A percentile compares a stretch with the other conserved stretches of the same genome.
Evolutionary conservation across 23 red algal species (phyloP).

Genomic region (Rhodosorus marinus): DNA sequence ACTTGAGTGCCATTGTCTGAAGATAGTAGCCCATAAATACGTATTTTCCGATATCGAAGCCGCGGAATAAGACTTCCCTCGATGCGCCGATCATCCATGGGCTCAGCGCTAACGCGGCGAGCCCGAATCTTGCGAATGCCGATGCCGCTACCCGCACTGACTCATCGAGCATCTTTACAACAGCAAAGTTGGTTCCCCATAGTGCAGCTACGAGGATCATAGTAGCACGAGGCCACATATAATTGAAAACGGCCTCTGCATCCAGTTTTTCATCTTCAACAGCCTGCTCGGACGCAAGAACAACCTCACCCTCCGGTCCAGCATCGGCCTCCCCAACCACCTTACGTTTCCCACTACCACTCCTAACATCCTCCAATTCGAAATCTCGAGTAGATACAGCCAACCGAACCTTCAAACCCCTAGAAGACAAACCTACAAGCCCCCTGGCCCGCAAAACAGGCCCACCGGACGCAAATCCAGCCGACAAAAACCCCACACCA

Average conservation of each 20-base stretch:
- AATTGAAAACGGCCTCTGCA: constrained; percentile 1
- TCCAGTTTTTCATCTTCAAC: too few species aligned
- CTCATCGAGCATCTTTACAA: constrained; percentile 47
- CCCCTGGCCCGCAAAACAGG: too few species aligned
- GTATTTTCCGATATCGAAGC: neutral
- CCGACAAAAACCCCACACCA: too few species aligned
- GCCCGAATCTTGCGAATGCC: constrained; percentile 11
- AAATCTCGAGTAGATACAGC: too few species aligned
- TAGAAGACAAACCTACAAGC: too few species aligned
- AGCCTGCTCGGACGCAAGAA: too few species aligned
- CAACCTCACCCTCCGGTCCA: too few species aligned
- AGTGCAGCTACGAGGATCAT: constrained; percentile 44
- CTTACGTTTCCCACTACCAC: too few species aligned
- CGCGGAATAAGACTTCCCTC: neutral
- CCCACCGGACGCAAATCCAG: too few species aligned
- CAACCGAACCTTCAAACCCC: too few species aligned
- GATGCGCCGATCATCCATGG: neutral
- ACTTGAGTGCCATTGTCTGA: constrained; percentile 26
- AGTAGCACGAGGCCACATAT: constrained; percentile 34
- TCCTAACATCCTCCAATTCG: too few species aligned
- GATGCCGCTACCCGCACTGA: constrained; percentile 9
- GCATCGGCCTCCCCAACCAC: too few species aligned
- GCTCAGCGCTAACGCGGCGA: constrained; percentile 30
- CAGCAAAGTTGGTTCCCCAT: constrained; percentile 65
- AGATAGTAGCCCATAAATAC: constrained; percentile 40